Percentiles rank a stretch among this genome's conserved stretches.
phyloP scores from a whole-genome alignment of 2,329 filamentous ascomycete genomes.

The Colletotrichum lentis region DNA sequence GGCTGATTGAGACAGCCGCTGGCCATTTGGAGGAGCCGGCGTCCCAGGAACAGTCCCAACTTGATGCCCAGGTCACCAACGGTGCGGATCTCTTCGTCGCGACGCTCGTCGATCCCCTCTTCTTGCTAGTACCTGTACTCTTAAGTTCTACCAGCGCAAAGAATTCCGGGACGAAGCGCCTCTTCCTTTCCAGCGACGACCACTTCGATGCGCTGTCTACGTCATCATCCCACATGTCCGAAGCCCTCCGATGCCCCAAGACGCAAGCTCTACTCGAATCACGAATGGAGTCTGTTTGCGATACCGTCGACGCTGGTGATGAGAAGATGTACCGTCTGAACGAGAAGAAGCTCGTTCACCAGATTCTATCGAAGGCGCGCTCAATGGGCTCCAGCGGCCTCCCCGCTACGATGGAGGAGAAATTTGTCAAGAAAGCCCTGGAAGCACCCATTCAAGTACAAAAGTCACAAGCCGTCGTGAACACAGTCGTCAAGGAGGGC shows the following conservation, averaged over 20 bases:
- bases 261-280: slow-evolving; percentile 64
- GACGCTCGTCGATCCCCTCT: slow-evolving; percentile 83
- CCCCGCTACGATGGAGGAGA: slow-evolving; percentile 84
- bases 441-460: slow-evolving; percentile 78
- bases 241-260: slow-evolving; percentile 60
- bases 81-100: slow-evolving; percentile 81
- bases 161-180: slow-evolving; percentile 61
- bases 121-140: slow-evolving; percentile 81
- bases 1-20: slow-evolving; percentile 60
- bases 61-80: slow-evolving; percentile 59
- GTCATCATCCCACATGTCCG: slow-evolving; percentile 65
- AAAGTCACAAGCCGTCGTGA: slow-evolving; percentile 60
- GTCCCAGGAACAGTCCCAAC: slow-evolving; percentile 36
- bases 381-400: slow-evolving; percentile 71
- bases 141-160: slow-evolving; percentile 53
- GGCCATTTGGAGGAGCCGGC: slow-evolving; percentile 38
- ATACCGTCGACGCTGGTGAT: slow-evolving; percentile 82
- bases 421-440: slow-evolving; percentile 78
- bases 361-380: slow-evolving; percentile 76
- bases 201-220: slow-evolving; percentile 70
- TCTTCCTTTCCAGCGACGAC: slow-evolving; percentile 76
- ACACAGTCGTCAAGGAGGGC: slow-evolving; percentile 9
- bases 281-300: slow-evolving; percentile 77
- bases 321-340: slow-evolving; percentile 87
- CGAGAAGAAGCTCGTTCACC: slow-evolving; percentile 71